Base-by-base conservation (phyloP, 176 grass and related monocot genomes). In the Rhipidocladum racemiflorum region DNA sequence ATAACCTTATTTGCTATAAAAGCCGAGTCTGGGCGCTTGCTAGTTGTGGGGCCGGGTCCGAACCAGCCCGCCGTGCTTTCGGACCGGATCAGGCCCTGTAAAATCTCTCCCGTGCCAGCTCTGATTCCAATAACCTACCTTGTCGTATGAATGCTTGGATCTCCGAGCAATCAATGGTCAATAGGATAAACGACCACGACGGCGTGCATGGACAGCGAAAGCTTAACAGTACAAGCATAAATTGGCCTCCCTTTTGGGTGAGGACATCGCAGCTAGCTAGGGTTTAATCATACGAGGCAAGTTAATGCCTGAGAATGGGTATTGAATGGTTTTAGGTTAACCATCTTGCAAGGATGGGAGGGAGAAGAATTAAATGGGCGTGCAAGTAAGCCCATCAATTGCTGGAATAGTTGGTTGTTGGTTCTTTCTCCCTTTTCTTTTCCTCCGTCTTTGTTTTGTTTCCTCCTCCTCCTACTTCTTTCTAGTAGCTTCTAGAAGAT, bases 201-300 rank as follows among this genome's bases (percentile, higher is more conserved):
- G n/a, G 25, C 48, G n/a, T n/a, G n/a, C 49, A 81, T 29, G 62
- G 24, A 49, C 48, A 38, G 13, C 21, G 32, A 40, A 61, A 18
- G 28, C 13, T 42, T 45, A 48, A 25, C 63, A 29, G 74, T 44
- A 34, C 72, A 57, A 73, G 59, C 38, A 86, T 86, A 57, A 78
- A 86, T 67, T 59, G 69, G 88, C 83, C 88, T 78, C 83, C 39
- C 5, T 86, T 78, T 82, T 61, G 88, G 83, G 78, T 86, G 78
- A 90, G 83, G 79, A n/a, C 29, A 3, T 39, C 18, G 25, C 13
- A 73, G n/a, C n/a, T n/a, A n/a, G n/a, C n/a, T n/a, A n/a, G 39
- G 57, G 72, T 82, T 82, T 83, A 77, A 86, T 86, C 83, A 78
- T 60, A 24, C 16, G 29, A 29, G 38, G 73, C 39, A 68, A 86